Percentiles rank a stretch among this genome's conserved stretches.
Conservation (phyloP, 2,329 filamentous ascomycete genomes). For the Akanthomyces dipterigenus region DNA sequence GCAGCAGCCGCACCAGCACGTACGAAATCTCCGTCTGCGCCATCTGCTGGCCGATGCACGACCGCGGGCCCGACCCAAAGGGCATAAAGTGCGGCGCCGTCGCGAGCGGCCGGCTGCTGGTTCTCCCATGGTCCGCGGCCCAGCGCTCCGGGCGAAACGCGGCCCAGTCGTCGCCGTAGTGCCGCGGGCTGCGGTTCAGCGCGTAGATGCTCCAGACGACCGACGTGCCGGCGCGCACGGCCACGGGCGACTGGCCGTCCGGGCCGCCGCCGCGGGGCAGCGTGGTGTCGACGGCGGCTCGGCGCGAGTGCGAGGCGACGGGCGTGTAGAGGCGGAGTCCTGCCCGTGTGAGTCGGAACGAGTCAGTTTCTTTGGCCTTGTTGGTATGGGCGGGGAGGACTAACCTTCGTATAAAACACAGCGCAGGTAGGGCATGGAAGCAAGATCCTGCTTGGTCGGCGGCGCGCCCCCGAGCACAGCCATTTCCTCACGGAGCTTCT, state of each 20-base stretch:
- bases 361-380: no score
- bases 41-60: slow-evolving; percentile 11
- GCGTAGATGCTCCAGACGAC: slow-evolving; percentile 21
- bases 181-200: slow-evolving; percentile 5
- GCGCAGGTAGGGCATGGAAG: slow-evolving; percentile 1
- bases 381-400: background rate
- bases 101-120: background rate
- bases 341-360: background rate
- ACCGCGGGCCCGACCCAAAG: slow-evolving; percentile 8
- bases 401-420: slow-evolving; percentile 6
- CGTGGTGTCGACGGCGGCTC: slow-evolving; percentile 34
- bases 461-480: background rate
- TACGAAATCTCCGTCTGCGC: slow-evolving; percentile 9
- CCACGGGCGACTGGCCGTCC: slow-evolving; percentile 40
- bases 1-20: slow-evolving; percentile 4
- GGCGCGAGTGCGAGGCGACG: slow-evolving; percentile 31
- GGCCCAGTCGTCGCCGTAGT: slow-evolving; percentile 11
- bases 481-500: background rate
- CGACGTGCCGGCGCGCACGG: slow-evolving; percentile 39
- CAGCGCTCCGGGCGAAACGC: slow-evolving; percentile 7
- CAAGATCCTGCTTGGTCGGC: slow-evolving; percentile 2
- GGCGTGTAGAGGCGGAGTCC: slow-evolving; percentile 8
- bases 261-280: slow-evolving; percentile 46
- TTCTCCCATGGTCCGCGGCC: no score
- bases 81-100: slow-evolving; percentile 2